A percentile compares a stretch with the other conserved stretches of the same genome.
Evolutionary conservation across 2,329 filamentous ascomycete genomes (phyloP).

Genomic region (Chlorencoelia australis): DNA sequence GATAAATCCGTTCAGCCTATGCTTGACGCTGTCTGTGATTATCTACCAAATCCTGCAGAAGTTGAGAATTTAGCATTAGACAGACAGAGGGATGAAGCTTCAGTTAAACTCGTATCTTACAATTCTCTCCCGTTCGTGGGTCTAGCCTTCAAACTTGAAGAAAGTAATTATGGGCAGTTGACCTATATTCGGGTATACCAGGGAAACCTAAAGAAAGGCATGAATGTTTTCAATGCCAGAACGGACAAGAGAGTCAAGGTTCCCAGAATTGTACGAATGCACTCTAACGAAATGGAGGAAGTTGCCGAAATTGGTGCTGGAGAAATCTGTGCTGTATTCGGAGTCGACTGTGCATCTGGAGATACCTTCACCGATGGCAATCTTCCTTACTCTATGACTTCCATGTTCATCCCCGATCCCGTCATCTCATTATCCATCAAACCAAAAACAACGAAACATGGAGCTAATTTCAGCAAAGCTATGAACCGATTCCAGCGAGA

Average conservation of each 20-base stretch:
- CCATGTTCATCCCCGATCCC: conserved; percentile 95
- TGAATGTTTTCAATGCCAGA: conserved; percentile 86
- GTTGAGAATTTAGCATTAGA: conserved; percentile 86
- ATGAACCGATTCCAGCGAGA: conserved; percentile 98
- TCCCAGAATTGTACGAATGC: conserved; percentile 96
- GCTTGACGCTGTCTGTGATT: conserved; percentile 94
- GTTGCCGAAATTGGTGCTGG: conserved; percentile 85
- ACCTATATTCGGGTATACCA: conserved; percentile 99
- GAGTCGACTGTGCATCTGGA: conserved; percentile 92
- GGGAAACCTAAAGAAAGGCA: conserved; percentile 77
- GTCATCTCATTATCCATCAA: conserved; percentile 98
- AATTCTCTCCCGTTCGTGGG: conserved; percentile 90
- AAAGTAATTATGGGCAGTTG: conserved; percentile 95
- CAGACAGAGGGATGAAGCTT: conserved; percentile 63
- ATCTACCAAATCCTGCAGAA: conserved; percentile 83
- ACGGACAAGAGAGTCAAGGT: conserved; percentile 95
- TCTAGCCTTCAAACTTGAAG: conserved; percentile 96
- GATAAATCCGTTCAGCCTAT: conserved; percentile 95
- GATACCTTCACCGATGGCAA: conserved; percentile 96
- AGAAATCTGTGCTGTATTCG: conserved; percentile 97
- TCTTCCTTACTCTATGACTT: conserved; percentile 89
- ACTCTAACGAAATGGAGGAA: conserved; percentile 99
- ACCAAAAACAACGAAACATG: conserved; percentile 86
- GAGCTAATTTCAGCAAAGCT: conserved; percentile 92
- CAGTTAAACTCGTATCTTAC: conserved; percentile 84